Evolutionary conservation across 78 protist species (phyloP).

Genomic region (Acrasis kona): DNA sequence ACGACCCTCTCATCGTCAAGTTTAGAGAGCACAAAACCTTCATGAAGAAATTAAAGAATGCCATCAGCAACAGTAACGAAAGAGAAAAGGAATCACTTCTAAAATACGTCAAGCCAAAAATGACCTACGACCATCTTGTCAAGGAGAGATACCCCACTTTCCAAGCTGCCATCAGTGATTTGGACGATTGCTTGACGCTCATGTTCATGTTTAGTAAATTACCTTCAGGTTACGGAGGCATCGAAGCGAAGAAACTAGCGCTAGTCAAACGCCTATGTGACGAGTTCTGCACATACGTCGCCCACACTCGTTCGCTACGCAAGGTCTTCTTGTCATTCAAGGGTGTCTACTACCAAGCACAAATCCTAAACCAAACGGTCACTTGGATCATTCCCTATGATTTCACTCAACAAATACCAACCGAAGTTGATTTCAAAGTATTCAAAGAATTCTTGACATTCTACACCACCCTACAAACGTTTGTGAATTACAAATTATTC

Average conservation of each 20-base stretch:
- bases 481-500: slow-evolving; percentile 75
- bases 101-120: slow-evolving; percentile 19
- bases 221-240: slow-evolving; percentile 19
- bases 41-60: neutral
- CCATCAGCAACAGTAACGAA: neutral
- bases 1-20: slow-evolving; percentile 82
- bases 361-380: slow-evolving; percentile 64
- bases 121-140: slow-evolving; percentile 46
- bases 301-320: slow-evolving; percentile 20
- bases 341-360: slow-evolving; percentile 88
- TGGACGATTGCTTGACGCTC: slow-evolving; percentile 87
- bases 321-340: slow-evolving; percentile 88
- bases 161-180: slow-evolving; percentile 77
- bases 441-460: slow-evolving; percentile 79
- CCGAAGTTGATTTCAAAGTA: slow-evolving; percentile 67
- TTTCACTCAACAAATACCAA: slow-evolving; percentile 32
- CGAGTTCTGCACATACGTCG: slow-evolving; percentile 61
- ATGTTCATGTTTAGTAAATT: slow-evolving; percentile 67
- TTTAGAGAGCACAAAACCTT: slow-evolving; percentile 62
- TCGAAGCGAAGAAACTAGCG: neutral
- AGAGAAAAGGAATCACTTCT: neutral
- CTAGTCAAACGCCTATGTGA: slow-evolving; percentile 11
- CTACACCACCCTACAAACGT: slow-evolving; percentile 58
- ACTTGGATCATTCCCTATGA: slow-evolving; percentile 90
- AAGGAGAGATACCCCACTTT: slow-evolving; percentile 90